These are phyloP conservation scores for Licmophora abbreviata DNA, from an alignment of 108 stramenopile species.

Conservation along the genomic window DNA sequence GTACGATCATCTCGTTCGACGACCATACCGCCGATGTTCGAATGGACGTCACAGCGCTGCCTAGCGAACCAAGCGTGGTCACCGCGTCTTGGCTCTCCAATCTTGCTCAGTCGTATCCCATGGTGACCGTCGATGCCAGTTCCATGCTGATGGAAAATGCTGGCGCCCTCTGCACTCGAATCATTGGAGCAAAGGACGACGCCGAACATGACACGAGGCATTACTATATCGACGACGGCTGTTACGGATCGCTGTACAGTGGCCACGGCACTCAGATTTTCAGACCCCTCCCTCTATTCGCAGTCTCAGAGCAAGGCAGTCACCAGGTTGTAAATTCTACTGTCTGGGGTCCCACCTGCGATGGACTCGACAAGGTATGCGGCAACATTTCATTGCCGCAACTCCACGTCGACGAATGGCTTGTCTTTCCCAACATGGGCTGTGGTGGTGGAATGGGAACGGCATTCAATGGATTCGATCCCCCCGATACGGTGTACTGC, in stretches of 20 bases:
- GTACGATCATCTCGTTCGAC: too few relatives aligned
- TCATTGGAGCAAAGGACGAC: slow-evolving; percentile 25
- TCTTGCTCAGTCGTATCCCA: background rate
- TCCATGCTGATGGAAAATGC: slow-evolving; percentile 19
- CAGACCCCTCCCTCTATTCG: too few relatives aligned
- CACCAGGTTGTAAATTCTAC: slow-evolving; percentile 8
- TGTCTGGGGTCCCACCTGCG: slow-evolving; percentile 50
- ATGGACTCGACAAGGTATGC: slow-evolving; percentile 41
- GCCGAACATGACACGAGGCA: slow-evolving; percentile 7
- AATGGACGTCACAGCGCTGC: too few relatives aligned
- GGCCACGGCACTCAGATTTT: slow-evolving; percentile 5
- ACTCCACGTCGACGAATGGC: slow-evolving; percentile 33
- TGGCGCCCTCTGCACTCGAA: slow-evolving; percentile 30
- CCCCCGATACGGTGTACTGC: slow-evolving; percentile 40
- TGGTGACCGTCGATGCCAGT: slow-evolving; percentile 23
- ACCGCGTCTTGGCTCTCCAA: too few relatives aligned
- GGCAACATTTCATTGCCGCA: slow-evolving; percentile 17
- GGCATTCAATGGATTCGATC: slow-evolving; percentile 38
- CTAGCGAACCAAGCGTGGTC: too few relatives aligned
- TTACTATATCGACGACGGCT: slow-evolving; percentile 46
- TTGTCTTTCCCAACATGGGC: slow-evolving; percentile 30
- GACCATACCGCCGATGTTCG: too few relatives aligned
- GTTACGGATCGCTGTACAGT: slow-evolving; percentile 33
- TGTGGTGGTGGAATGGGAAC: slow-evolving; percentile 29
- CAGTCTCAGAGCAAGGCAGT: too few relatives aligned